A percentile compares a stretch with the other conserved stretches of the same genome.
Evolutionary conservation across 2,329 filamentous ascomycete species (phyloP).

Genomic region (Ascochyta clinopodiicola): DNA sequence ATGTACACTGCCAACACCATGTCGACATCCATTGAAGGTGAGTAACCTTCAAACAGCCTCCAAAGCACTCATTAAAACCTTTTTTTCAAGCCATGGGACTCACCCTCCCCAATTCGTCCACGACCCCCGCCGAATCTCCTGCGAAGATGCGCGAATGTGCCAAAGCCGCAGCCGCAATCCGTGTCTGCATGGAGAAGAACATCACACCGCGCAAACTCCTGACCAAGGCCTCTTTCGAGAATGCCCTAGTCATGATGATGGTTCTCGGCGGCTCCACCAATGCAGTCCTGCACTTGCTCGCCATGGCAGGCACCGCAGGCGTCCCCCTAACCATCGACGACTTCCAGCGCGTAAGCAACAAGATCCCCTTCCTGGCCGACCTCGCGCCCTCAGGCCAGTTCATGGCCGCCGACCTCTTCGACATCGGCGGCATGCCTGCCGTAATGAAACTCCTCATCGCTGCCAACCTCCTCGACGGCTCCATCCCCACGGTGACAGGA

Average conservation of each 20-base stretch:
- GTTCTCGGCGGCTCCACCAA: conserved; percentile 90
- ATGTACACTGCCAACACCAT: conserved; percentile 98
- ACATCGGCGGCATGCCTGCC: conserved; percentile 82
- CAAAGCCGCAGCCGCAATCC: conserved; percentile 79
- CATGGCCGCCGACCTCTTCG: conserved; percentile 87
- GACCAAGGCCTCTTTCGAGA: conserved; percentile 82
- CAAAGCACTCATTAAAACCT: conserved; percentile 7
- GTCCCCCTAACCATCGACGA: conserved; percentile 81
- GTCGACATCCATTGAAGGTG: conserved; percentile 80
- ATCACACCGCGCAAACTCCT: conserved; percentile 82
- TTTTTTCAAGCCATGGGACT: conserved; percentile 73
- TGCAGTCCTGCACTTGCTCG: conserved; percentile 85
- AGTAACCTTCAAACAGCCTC: not conserved
- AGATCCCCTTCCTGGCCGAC: conserved; percentile 85
- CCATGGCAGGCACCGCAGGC: conserved; percentile 86
- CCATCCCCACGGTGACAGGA: conserved; percentile 81
- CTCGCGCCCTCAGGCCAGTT: conserved; percentile 83
- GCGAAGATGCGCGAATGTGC: conserved; percentile 88
- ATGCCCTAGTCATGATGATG: conserved; percentile 90
- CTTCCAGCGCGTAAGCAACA: conserved; percentile 79
- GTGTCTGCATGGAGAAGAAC: conserved; percentile 78
- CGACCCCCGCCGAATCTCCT: conserved; percentile 79
- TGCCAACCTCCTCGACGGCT: conserved; percentile 75
- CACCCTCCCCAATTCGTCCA: conserved; percentile 81
- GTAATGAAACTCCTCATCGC: conserved; percentile 87